Conservation (phyloP, 768 basidiomycete species). For the Russula lepida region DNA sequence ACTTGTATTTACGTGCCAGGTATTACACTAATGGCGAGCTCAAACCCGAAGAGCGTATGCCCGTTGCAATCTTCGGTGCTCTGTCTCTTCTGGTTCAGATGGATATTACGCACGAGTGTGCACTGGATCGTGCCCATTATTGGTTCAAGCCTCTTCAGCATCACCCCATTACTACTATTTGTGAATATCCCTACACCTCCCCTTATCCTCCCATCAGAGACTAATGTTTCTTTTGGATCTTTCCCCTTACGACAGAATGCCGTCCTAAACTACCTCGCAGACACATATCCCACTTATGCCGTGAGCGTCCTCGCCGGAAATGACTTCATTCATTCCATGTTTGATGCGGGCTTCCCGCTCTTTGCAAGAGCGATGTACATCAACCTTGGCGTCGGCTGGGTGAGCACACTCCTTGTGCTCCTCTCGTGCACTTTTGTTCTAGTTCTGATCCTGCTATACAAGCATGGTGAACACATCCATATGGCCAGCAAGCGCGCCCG, state of each 20-base stretch:
- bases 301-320: slow-evolving; percentile 32
- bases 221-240: too few relatives aligned
- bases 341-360: slow-evolving; percentile 17
- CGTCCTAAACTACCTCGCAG: slow-evolving; percentile 28
- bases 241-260: background rate
- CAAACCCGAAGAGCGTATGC: slow-evolving; percentile 28
- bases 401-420: slow-evolving; percentile 25
- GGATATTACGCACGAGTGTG: slow-evolving; percentile 25
- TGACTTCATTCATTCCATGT: slow-evolving; percentile 28
- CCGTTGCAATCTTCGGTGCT: slow-evolving; percentile 28
- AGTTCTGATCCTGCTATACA: slow-evolving; percentile 20
- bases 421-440: slow-evolving; percentile 25
- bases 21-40: slow-evolving; percentile 16
- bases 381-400: slow-evolving; percentile 25
- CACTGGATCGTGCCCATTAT: slow-evolving; percentile 33
- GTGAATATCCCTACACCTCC: slow-evolving; percentile 19
- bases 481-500: slow-evolving; percentile 18
- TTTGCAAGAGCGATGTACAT: slow-evolving; percentile 23
- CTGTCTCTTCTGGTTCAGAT: slow-evolving; percentile 31
- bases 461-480: slow-evolving; percentile 15
- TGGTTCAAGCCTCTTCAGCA: slow-evolving; percentile 28
- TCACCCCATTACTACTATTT: slow-evolving; percentile 29
- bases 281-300: slow-evolving; percentile 28
- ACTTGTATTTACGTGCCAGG: slow-evolving; percentile 16
- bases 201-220: background rate